A percentile compares a stretch with the other conserved stretches of the same genome.
Evolutionary conservation across 192 early-diverging fungal genomes (phyloP).

Genomic region (Gonapodya sp.): DNA sequence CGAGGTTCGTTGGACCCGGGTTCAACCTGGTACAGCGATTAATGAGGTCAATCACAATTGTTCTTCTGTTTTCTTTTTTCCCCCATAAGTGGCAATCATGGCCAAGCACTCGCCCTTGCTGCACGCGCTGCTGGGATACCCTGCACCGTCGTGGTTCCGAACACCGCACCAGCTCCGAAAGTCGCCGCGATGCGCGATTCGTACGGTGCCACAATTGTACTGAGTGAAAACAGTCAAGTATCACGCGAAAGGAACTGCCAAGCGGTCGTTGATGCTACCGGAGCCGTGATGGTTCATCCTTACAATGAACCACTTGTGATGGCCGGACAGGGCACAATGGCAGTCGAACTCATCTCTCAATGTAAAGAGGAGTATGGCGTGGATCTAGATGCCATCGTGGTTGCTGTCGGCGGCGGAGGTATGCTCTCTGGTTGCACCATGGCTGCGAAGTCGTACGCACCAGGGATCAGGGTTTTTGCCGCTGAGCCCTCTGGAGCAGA

Average conservation of each 20-base stretch:
- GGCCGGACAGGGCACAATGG: conserved; percentile 46
- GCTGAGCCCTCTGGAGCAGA: conserved; percentile 35
- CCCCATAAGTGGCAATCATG: conserved; percentile 26
- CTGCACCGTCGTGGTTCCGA: conserved; percentile 40
- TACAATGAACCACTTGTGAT: conserved; percentile 40
- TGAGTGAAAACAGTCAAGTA: conserved; percentile 31
- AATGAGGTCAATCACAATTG: no score
- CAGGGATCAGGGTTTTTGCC: conserved; percentile 32
- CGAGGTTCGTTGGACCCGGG: not conserved
- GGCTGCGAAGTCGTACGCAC: conserved; percentile 26
- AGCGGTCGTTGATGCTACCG: conserved; percentile 24
- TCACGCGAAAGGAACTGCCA: conserved; percentile 28
- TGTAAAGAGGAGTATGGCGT: conserved; percentile 13
- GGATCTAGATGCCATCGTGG: conserved; percentile 35
- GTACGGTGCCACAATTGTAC: conserved; percentile 38
- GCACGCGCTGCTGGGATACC: conserved; percentile 28
- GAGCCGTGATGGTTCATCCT: conserved; percentile 39
- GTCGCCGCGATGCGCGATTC: conserved; percentile 34
- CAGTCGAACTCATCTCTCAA: conserved; percentile 39
- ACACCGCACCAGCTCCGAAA: conserved; percentile 33
- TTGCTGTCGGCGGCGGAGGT: conserved; percentile 48
- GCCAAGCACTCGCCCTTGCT: conserved; percentile 46
- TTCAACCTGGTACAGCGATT: no score
- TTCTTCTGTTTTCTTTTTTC: not conserved
- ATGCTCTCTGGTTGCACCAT: conserved; percentile 36